Conservation (phyloP, 1,284 basidiomycete genomes). For the Pseudozyma flocculosa region DNA sequence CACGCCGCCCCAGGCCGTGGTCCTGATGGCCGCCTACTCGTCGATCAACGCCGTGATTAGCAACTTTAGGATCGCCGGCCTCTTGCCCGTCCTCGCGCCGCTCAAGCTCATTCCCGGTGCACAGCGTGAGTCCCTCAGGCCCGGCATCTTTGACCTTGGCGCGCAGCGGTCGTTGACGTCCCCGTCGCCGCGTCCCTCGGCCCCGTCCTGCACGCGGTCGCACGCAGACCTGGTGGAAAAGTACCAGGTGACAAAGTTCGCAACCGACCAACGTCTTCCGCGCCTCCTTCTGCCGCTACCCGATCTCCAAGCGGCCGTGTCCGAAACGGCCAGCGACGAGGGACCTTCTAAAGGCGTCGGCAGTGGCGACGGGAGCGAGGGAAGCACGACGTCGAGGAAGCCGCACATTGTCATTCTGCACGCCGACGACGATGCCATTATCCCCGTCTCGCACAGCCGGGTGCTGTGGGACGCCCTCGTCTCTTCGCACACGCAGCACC, state of each 20-base stretch:
- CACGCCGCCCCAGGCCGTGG: slow-evolving; percentile 65
- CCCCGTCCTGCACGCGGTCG: too few relatives aligned
- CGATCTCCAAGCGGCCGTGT: too few relatives aligned
- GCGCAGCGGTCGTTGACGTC: too few relatives aligned
- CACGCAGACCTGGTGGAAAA: slow-evolving; percentile 62
- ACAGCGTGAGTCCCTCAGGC: slow-evolving; percentile 62
- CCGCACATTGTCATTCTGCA: slow-evolving; percentile 75
- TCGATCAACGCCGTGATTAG: slow-evolving; percentile 69
- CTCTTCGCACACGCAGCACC: neutral
- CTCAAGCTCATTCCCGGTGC: slow-evolving; percentile 71
- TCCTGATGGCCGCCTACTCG: slow-evolving; percentile 76
- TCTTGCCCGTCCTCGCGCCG: slow-evolving; percentile 72
- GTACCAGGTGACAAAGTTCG: slow-evolving; percentile 67
- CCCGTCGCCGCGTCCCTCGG: too few relatives aligned
- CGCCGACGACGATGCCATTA: slow-evolving; percentile 76
- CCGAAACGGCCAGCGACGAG: too few relatives aligned
- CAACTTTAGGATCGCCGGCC: slow-evolving; percentile 65
- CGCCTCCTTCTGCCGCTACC: slow-evolving; percentile 2
- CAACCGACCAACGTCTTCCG: slow-evolving; percentile 21
- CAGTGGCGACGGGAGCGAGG: too few relatives aligned
- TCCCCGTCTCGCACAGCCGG: slow-evolving; percentile 70
- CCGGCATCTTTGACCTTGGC: too few relatives aligned
- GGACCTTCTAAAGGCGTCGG: too few relatives aligned
- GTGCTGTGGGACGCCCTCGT: slow-evolving; percentile 18
- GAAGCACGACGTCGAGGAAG: neutral